Evolutionary conservation across 2,329 filamentous ascomycete genomes (phyloP).

Genomic region (Alternaria brassicae): DNA sequence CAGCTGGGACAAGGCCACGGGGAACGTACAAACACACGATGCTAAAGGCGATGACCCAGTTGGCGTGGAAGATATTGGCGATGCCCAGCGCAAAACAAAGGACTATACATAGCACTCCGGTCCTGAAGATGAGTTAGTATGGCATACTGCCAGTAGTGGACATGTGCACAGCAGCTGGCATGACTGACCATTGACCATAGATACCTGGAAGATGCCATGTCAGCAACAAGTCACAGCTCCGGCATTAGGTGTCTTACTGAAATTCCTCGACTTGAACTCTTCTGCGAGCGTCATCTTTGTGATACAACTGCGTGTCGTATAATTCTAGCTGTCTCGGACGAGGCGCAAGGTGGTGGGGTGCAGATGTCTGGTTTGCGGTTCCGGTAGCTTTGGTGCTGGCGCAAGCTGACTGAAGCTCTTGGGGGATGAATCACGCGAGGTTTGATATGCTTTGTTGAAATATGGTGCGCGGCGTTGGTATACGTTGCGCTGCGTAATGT

Average conservation of each 20-base stretch:
- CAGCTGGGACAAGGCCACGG: background rate
- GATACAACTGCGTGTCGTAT: background rate
- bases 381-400: conserved; percentile 29
- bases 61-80: conserved; percentile 71
- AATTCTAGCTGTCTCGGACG: background rate
- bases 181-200: conserved; percentile 71
- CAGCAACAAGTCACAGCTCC: conserved; percentile 34
- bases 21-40: conserved; percentile 58
- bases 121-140: conserved; percentile 49
- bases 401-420: conserved; percentile 36
- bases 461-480: conserved; percentile 17
- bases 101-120: conserved; percentile 67
- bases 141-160: background rate
- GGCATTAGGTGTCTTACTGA: conserved; percentile 59
- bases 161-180: background rate
- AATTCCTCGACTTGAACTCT: conserved; percentile 70
- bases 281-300: conserved; percentile 65
- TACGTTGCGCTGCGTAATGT: conserved; percentile 42
- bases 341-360: conserved; percentile 15
- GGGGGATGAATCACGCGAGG: conserved; percentile 27
- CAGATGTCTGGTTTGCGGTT: conserved; percentile 10
- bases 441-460: conserved; percentile 14
- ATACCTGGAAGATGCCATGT: conserved; percentile 60
- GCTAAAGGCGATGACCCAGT: conserved; percentile 65
- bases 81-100: conserved; percentile 73